These are phyloP conservation scores for Heimioporus sp. DNA, from an alignment of 768 basidiomycete genomes.

Conservation along the genomic window DNA sequence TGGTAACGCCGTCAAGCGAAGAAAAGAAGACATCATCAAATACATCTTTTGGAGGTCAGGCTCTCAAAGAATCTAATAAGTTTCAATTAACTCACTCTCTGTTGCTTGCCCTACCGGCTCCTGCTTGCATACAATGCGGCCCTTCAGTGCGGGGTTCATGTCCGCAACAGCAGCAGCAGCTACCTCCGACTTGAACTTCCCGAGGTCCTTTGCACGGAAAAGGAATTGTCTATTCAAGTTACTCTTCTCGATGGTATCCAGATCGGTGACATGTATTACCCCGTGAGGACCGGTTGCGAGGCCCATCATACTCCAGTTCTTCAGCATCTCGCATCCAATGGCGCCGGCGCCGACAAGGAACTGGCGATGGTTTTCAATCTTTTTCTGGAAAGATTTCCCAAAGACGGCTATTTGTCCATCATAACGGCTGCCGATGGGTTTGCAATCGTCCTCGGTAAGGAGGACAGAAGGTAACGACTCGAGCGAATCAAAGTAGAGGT, in stretches of 20 bases:
- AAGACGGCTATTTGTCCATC: slow-evolving; percentile 97
- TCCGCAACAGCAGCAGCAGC: slow-evolving; percentile 88
- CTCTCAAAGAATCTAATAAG: background rate
- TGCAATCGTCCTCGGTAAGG: slow-evolving; percentile 81
- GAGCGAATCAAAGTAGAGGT: slow-evolving; percentile 95
- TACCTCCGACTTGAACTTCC: slow-evolving; percentile 96
- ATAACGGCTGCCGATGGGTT: slow-evolving; percentile 80
- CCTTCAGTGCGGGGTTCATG: slow-evolving; percentile 91
- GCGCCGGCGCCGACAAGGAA: slow-evolving; percentile 99
- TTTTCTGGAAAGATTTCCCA: slow-evolving; percentile 88
- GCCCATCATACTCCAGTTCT: slow-evolving; percentile 99
- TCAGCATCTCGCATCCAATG: slow-evolving; percentile 99
- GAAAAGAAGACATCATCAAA: slow-evolving; percentile 90
- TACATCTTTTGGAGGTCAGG: slow-evolving; percentile 51
- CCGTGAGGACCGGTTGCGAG: slow-evolving; percentile 78
- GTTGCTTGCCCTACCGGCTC: slow-evolving; percentile 91
- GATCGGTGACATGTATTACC: slow-evolving; percentile 88
- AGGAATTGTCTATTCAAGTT: slow-evolving; percentile 98
- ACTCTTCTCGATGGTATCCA: slow-evolving; percentile 99
- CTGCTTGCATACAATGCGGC: slow-evolving; percentile 85
- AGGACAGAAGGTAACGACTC: slow-evolving; percentile 81
- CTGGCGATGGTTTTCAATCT: slow-evolving; percentile 84
- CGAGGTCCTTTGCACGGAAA: slow-evolving; percentile 93
- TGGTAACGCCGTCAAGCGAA: slow-evolving; percentile 89
- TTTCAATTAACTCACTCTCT: slow-evolving; percentile 63